phyloP scores from a whole-genome alignment of 2,329 filamentous ascomycete species.

The Epicoccum nigrum region DNA sequence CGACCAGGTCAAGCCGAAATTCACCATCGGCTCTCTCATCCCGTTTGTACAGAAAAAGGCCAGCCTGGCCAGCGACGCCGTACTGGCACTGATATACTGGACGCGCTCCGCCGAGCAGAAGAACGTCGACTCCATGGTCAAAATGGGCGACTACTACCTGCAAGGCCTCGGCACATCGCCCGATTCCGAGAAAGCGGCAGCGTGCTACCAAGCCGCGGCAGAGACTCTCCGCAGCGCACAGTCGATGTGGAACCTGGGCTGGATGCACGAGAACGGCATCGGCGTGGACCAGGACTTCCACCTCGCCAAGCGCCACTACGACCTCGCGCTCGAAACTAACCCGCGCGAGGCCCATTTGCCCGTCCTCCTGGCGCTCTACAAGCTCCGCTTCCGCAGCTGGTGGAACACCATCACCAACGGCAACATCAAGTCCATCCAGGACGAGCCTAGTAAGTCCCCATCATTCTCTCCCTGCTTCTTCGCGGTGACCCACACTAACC shows the following conservation, averaged over 20 bases:
- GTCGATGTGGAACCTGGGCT: constrained; percentile 94
- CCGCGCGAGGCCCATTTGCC: constrained; percentile 86
- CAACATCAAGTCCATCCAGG: constrained; percentile 88
- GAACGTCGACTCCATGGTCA: constrained; percentile 92
- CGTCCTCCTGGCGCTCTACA: constrained; percentile 85
- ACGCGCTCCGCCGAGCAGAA: constrained; percentile 90
- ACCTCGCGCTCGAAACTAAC: constrained; percentile 88
- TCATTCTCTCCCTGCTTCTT: too few species aligned
- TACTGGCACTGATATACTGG: constrained; percentile 87
- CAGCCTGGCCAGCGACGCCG: constrained; percentile 62
- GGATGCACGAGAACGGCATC: constrained; percentile 99
- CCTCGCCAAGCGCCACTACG: constrained; percentile 94
- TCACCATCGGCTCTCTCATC: constrained; percentile 62
- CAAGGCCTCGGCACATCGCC: constrained; percentile 72
- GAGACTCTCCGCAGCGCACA: constrained; percentile 93
- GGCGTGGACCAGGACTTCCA: constrained; percentile 95
- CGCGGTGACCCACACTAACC: constrained; percentile 11
- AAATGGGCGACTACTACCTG: constrained; percentile 98
- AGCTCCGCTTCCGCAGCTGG: constrained; percentile 81
- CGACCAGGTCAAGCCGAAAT: constrained; percentile 64
- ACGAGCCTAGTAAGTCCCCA: constrained; percentile 78
- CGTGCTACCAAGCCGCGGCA: constrained; percentile 90
- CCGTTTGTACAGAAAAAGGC: constrained; percentile 52
- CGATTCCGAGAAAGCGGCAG: constrained; percentile 84
- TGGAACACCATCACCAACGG: constrained; percentile 95